Conservation (phyloP, 2,329 filamentous ascomycete species). For the Trichophyton benhamiae region DNA sequence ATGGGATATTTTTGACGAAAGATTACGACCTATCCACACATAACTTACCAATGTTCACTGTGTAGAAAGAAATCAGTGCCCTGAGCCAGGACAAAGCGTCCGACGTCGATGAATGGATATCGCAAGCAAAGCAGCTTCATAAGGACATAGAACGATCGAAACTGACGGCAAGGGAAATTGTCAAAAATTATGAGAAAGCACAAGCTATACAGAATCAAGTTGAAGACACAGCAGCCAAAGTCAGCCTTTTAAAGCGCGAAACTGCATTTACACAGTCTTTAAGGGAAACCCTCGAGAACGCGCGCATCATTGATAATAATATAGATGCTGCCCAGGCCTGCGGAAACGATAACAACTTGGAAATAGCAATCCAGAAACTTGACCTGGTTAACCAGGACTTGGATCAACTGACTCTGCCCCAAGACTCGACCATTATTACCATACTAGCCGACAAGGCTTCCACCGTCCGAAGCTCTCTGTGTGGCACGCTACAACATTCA, state of each 20-base stretch:
- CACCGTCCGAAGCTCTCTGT: conserved; percentile 54
- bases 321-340: conserved; percentile 37
- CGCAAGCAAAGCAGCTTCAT: conserved; percentile 71
- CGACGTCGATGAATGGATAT: conserved; percentile 76
- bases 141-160: conserved; percentile 73
- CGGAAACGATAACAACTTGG: conserved; percentile 34
- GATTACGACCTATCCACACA: background rate
- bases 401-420: conserved; percentile 22
- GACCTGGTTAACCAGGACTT: conserved; percentile 27
- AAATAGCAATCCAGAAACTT: conserved; percentile 37
- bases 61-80: conserved; percentile 56
- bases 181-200: conserved; percentile 60
- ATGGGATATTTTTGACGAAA: conserved; percentile 7
- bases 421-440: conserved; percentile 30
- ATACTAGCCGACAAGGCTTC: conserved; percentile 54
- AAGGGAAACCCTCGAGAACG: conserved; percentile 38
- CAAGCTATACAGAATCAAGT: conserved; percentile 52
- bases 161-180: conserved; percentile 66
- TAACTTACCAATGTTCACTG: conserved; percentile 3
- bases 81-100: conserved; percentile 66
- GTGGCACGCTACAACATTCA: conserved; percentile 53
- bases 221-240: conserved; percentile 47
- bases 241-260: conserved; percentile 45
- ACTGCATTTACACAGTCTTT: conserved; percentile 48
- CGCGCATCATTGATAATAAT: conserved; percentile 39